Base-by-base conservation (phyloP, 352 stramenopile species). In the Phytophthora sp. region DNA sequence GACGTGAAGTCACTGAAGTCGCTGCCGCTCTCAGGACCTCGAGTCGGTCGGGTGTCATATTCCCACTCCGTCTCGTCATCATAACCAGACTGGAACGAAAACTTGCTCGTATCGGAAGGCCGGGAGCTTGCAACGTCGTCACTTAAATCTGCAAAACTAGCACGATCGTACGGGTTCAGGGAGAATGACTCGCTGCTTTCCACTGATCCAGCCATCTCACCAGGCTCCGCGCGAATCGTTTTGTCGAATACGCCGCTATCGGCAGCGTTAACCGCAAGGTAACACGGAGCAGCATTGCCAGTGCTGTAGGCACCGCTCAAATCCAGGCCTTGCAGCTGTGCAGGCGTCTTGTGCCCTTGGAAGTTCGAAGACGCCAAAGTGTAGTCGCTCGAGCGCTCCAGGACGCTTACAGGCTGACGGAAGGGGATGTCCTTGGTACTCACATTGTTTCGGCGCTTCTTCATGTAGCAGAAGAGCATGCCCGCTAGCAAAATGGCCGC, bases 381-480 rank as follows among this genome's bases (percentile, higher is more conserved):
- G 69, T 84, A 85, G 39, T 82, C 65, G 39, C 82, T 93, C 50
- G 63, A 77, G 11, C 67, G 66, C n/a, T 73, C 62, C 31, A 83
- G 38, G 12, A 57, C 50, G 23, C 45, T 74, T 15, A 73, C 51
- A 23, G 83, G 83, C 44, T 90, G 74, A 20, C 85, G 83, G 74
- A 91, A 92, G 33, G 85, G 85, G 57, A 91, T 90, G 31, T 88
- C 71, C 73, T 93, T 91, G 33, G 78, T 88, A 56, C 73, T 80
- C 39, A 79, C 67, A 12, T 82, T 74, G 55, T 76, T 74, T 45
- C 69, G 71, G n/a, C 81, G 80, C 54, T 88, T 88, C 59, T 86
- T 86, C 60, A 90, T 69, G 49, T 82, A 85, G 61, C 82, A 92
- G 62, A 90, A 91, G 23, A 88, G 60, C 46, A 91, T 58, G 5